These are phyloP conservation scores for Lentinula novae-zelandiae DNA, from an alignment of 1,284 basidiomycete species.

Conservation along the genomic window DNA sequence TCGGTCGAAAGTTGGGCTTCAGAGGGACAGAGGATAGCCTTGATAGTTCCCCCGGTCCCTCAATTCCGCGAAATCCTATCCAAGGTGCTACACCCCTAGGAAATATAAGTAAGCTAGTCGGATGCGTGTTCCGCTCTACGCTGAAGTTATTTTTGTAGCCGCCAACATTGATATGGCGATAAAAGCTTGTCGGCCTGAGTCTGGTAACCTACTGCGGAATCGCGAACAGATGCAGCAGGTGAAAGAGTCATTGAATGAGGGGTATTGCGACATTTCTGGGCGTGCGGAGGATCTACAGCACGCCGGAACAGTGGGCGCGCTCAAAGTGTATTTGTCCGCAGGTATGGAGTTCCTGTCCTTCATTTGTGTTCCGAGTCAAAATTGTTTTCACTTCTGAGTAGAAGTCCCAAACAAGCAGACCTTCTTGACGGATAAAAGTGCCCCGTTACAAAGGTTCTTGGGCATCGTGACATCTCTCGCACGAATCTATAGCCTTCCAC, in stretches of 20 bases:
- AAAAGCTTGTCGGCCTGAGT: slow-evolving; percentile 72
- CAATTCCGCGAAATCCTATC: neutral
- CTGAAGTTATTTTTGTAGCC: slow-evolving; percentile 31
- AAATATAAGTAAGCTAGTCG: slow-evolving; percentile 49
- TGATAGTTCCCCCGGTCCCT: neutral
- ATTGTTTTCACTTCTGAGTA: slow-evolving; percentile 23
- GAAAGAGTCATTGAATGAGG: slow-evolving; percentile 72
- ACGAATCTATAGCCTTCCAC: slow-evolving; percentile 59
- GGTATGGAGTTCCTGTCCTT: slow-evolving; percentile 37
- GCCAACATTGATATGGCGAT: slow-evolving; percentile 77
- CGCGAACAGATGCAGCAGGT: slow-evolving; percentile 68
- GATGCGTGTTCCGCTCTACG: neutral
- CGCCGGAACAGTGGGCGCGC: slow-evolving; percentile 62
- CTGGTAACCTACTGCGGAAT: slow-evolving; percentile 57
- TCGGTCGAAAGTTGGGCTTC: slow-evolving; percentile 3
- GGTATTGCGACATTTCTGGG: slow-evolving; percentile 82
- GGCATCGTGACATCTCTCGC: slow-evolving; percentile 56
- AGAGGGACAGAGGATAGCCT: neutral
- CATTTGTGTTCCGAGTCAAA: neutral
- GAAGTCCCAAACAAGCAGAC: slow-evolving; percentile 50
- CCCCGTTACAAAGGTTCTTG: slow-evolving; percentile 65
- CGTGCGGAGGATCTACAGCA: slow-evolving; percentile 58
- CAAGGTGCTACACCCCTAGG: slow-evolving; percentile 49
- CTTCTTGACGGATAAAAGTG: slow-evolving; percentile 50
- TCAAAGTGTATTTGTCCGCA: slow-evolving; percentile 68